Conservation (phyloP, 2,329 filamentous ascomycete genomes). For the Spiromastix sp. region DNA sequence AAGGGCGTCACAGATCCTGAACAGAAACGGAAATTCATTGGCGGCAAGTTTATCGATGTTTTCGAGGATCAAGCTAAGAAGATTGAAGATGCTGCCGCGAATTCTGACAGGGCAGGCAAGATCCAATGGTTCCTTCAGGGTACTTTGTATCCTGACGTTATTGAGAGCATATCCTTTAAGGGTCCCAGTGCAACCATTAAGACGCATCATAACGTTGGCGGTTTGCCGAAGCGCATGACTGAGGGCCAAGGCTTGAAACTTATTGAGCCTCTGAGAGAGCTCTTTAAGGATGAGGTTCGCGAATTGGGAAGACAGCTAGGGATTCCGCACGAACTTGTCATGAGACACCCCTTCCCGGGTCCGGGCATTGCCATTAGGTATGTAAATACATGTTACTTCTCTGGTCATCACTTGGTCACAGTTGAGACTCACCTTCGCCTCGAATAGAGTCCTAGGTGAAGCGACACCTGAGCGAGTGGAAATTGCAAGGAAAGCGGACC, state of each 20-base stretch:
- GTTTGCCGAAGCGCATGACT: slow-evolving; percentile 50
- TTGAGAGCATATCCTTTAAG: slow-evolving; percentile 63
- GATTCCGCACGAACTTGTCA: slow-evolving; percentile 66
- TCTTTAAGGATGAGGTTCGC: slow-evolving; percentile 73
- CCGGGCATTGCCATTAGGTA: slow-evolving; percentile 60
- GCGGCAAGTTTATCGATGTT: slow-evolving; percentile 69
- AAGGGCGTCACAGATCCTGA: slow-evolving; percentile 72
- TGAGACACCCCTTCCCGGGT: slow-evolving; percentile 67
- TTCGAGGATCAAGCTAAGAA: slow-evolving; percentile 70
- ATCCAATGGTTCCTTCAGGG: slow-evolving; percentile 85
- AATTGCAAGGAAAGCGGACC: slow-evolving; percentile 47
- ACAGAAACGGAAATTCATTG: slow-evolving; percentile 85
- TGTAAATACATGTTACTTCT: no score
- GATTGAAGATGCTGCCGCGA: slow-evolving; percentile 61
- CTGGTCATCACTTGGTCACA: no score
- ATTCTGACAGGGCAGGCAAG: slow-evolving; percentile 58
- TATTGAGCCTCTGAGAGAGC: slow-evolving; percentile 63
- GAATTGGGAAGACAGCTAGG: slow-evolving; percentile 55
- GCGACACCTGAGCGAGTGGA: slow-evolving; percentile 64
- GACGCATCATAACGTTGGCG: slow-evolving; percentile 58
- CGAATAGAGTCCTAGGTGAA: slow-evolving; percentile 56
- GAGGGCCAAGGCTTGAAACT: slow-evolving; percentile 14
- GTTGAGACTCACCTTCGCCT: no score
- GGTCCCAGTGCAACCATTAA: slow-evolving; percentile 63
- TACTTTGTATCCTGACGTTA: slow-evolving; percentile 65